These are phyloP conservation scores for Camelina neglecta DNA, from an alignment of 345 rosid species.

Conservation along the genomic window DNA sequence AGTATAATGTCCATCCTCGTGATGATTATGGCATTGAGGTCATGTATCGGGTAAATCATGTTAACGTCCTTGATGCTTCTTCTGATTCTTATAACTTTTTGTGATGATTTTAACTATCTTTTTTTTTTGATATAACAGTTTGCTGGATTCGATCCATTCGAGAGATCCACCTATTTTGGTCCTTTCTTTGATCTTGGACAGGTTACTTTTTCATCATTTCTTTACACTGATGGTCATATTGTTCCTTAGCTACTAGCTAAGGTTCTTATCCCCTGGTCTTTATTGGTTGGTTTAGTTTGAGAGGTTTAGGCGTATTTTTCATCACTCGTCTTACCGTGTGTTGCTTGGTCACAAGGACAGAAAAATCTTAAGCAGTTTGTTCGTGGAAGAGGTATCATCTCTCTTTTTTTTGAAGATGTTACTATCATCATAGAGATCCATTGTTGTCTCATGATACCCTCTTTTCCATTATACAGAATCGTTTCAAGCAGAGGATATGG, in stretches of 20 bases:
- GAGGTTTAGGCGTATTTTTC: constrained; percentile 91
- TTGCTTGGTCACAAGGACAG: constrained; percentile 91
- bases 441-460: constrained; percentile 14
- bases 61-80: constrained; percentile 14
- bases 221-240: constrained; percentile 3
- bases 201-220: constrained; percentile 47
- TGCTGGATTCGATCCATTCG: constrained; percentile 97
- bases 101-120: constrained; percentile 16
- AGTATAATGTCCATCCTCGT: constrained; percentile 85
- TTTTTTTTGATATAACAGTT: constrained; percentile 54
- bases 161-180: constrained; percentile 92
- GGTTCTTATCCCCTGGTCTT: constrained; percentile 1
- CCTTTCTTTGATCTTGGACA: constrained; percentile 90
- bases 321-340: constrained; percentile 86
- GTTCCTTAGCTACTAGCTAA: background rate
- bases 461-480: constrained; percentile 54
- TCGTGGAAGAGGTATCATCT: constrained; percentile 72
- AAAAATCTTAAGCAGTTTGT: constrained; percentile 78
- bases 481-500: constrained; percentile 92
- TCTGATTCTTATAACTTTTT: background rate
- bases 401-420: background rate
- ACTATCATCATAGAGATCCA: constrained; percentile 1
- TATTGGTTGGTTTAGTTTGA: constrained; percentile 62
- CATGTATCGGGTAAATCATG: constrained; percentile 73
- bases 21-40: constrained; percentile 91